Percentiles rank a stretch among this genome's conserved stretches.
These are phyloP conservation scores for Clonostachys sp. DNA, from an alignment of 2,329 filamentous ascomycete genomes.

Conservation along the genomic window DNA sequence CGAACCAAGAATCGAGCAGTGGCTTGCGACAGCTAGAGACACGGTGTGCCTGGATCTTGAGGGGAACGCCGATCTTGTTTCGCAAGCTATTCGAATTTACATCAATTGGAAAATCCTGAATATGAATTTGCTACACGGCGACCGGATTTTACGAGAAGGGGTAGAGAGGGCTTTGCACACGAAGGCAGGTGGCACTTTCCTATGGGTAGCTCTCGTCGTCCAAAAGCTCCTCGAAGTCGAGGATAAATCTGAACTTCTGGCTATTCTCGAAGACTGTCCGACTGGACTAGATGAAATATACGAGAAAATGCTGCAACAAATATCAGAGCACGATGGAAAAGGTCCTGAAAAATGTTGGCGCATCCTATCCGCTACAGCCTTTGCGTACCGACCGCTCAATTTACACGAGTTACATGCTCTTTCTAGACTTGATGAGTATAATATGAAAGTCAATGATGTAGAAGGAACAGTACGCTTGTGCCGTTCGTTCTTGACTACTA, in stretches of 20 bases:
- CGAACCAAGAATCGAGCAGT: slow-evolving; percentile 22
- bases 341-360: slow-evolving; percentile 11
- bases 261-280: slow-evolving; percentile 15
- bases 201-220: slow-evolving; percentile 12
- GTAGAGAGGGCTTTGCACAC: slow-evolving; percentile 7
- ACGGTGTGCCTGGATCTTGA: slow-evolving; percentile 23
- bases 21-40: too few relatives aligned
- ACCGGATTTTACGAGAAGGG: background rate
- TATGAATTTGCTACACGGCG: slow-evolving; percentile 7
- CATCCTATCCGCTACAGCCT: slow-evolving; percentile 19
- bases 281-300: slow-evolving; percentile 25
- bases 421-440: too few relatives aligned
- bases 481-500: slow-evolving; percentile 31
- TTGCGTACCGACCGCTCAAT: too few relatives aligned
- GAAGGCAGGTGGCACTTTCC: slow-evolving; percentile 26
- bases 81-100: slow-evolving; percentile 24
- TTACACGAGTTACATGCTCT: too few relatives aligned
- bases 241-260: background rate
- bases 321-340: slow-evolving; percentile 10
- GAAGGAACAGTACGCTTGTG: slow-evolving; percentile 20
- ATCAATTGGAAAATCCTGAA: slow-evolving; percentile 21
- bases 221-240: slow-evolving; percentile 2
- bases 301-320: slow-evolving; percentile 22
- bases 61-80: slow-evolving; percentile 21
- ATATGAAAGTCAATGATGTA: slow-evolving; percentile 1